Conservation (phyloP, 1,284 basidiomycete species). For the Cerioporus squamosus region DNA sequence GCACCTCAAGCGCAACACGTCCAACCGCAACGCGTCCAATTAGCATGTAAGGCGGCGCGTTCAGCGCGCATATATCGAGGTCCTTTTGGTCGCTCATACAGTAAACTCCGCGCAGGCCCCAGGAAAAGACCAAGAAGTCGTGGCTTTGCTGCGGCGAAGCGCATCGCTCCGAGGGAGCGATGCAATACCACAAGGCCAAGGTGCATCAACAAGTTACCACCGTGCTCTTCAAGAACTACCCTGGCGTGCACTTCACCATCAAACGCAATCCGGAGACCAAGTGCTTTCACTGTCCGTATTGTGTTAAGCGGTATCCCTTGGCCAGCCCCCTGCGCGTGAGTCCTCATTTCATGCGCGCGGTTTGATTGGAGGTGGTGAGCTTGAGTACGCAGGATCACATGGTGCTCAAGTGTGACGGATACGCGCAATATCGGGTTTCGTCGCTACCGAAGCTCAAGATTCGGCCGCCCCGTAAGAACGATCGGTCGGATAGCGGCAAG, state of each 20-base stretch:
- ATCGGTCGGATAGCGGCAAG: background rate
- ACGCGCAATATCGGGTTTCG: slow-evolving; percentile 11
- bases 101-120: slow-evolving; percentile 4
- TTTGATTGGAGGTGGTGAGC: background rate
- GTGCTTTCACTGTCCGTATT: slow-evolving; percentile 20
- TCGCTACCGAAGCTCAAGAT: background rate
- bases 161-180: slow-evolving; percentile 16
- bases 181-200: slow-evolving; percentile 16
- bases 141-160: slow-evolving; percentile 19
- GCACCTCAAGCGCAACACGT: no score
- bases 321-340: slow-evolving; percentile 19
- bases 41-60: background rate
- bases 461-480: background rate
- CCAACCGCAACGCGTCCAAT: no score
- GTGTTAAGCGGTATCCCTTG: slow-evolving; percentile 13
- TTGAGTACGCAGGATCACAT: slow-evolving; percentile 12
- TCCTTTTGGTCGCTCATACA: background rate
- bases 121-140: slow-evolving; percentile 9
- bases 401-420: slow-evolving; percentile 11
- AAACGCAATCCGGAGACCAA: slow-evolving; percentile 12
- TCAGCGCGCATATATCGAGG: background rate
- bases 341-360: background rate
- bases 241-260: slow-evolving; percentile 10
- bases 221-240: slow-evolving; percentile 13
- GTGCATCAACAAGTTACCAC: slow-evolving; percentile 21